Base-by-base conservation (phyloP, 164 flowering plant species). In the Vitis rupestris region DNA sequence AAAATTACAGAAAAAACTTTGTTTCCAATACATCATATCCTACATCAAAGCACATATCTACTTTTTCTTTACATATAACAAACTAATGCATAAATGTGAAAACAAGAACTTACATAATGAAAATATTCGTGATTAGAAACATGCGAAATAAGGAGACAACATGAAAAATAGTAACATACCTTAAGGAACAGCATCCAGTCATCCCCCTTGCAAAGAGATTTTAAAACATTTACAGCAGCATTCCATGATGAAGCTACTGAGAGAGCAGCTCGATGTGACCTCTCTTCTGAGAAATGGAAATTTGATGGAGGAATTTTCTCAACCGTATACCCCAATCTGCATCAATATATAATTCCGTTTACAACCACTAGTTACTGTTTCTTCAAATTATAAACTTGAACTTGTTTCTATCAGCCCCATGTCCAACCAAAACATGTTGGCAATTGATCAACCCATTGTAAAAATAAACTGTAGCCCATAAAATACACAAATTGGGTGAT, bases 241-340 rank as follows among this genome's bases (percentile, higher is more conserved):
- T 93, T 95, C 98, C 96, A 95, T 57, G 76, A 67, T 23, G 91
- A 87, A 50, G 79, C 86, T 19, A 80, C 76, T 31, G 84, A 74
- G 8, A 67, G 47, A 79, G 97, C 89, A 73, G 81, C 65, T 29
- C 19, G 70, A 7, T 58, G 84, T 15, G 88, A 80, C 71, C 13
- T 80, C 48, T 89, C 90, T 72, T 90, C 86, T 60, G 98, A 83
- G 37, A 88, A 71, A 64, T 85, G 81, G 78, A 95, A 91, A 66
- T 67, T 68, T 17, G 97, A 86, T 37, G 78, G 77, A 49, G 86
- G 85, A 50, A 91, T 72, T 79, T 91, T 91, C 82, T 93, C 93
- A 65, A 95, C 57, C 63, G 66, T 81, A 80, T 86, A 93, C 50
- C 94, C 96, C 54, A 87, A 77, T 75, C 99, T 94, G 88, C 76